A percentile compares a stretch with the other conserved stretches of the same genome.
Evolutionary conservation across 805 yeast species (phyloP).

Genomic region (Wickerhamomyces ciferrii): DNA sequence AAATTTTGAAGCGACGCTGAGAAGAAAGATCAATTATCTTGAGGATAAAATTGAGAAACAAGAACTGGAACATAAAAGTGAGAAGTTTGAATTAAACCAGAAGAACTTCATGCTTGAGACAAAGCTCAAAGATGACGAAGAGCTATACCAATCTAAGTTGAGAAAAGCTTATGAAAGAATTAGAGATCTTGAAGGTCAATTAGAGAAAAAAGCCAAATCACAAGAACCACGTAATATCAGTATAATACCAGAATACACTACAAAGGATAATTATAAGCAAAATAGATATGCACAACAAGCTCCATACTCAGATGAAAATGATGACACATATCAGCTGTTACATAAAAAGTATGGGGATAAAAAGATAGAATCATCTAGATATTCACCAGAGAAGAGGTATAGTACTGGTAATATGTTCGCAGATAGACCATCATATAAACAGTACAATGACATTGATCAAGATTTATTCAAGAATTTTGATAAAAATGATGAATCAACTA

Average conservation of each 20-base stretch:
- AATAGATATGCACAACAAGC: not conserved
- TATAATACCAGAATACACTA: constrained; percentile 3
- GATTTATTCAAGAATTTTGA: not conserved
- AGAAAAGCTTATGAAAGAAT: constrained; percentile 21
- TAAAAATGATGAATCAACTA: not conserved
- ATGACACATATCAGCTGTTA: constrained; percentile 4
- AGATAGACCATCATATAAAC: not conserved
- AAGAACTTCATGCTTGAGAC: constrained; percentile 18
- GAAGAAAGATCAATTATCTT: constrained; percentile 16
- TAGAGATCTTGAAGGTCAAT: constrained; percentile 21
- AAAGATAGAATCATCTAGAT: not conserved
- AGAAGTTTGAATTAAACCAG: constrained; percentile 24
- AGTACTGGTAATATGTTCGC: not conserved
- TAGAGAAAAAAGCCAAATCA: not conserved
- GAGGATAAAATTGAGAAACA: constrained; percentile 22
- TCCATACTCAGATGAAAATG: not conserved
- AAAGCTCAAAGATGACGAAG: constrained; percentile 20
- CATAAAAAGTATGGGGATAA: constrained; percentile 2
- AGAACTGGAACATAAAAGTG: constrained; percentile 18
- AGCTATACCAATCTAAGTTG: constrained; percentile 17
- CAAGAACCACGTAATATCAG: not conserved
- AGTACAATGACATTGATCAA: not conserved
- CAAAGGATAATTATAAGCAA: not conserved
- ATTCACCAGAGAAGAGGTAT: constrained; percentile 1
- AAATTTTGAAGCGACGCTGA: constrained; percentile 12